Evolutionary conservation across 169 alveolate genomes (phyloP).

Genomic region (Fabrea salina): DNA sequence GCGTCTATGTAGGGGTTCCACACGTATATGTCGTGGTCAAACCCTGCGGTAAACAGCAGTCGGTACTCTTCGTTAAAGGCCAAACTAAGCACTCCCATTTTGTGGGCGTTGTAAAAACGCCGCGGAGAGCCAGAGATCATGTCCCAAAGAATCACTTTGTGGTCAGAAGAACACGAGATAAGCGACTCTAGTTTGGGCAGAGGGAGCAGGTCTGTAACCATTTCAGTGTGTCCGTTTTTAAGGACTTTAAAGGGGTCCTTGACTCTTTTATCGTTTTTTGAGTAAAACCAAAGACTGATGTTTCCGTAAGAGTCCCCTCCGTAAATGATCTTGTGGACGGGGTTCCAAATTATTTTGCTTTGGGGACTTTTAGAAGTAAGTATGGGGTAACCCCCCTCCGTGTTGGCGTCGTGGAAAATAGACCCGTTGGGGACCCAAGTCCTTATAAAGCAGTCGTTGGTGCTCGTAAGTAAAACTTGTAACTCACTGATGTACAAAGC

Average conservation of each 20-base stretch:
- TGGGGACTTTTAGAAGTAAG: constrained; percentile 56
- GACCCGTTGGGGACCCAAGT: constrained; percentile 47
- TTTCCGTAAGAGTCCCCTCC: constrained; percentile 76
- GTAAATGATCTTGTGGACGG: constrained; percentile 57
- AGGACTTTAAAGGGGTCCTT: background rate
- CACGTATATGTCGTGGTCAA: constrained; percentile 81
- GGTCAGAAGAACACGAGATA: constrained; percentile 75
- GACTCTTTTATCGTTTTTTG: constrained; percentile 12
- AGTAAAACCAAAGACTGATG: constrained; percentile 70
- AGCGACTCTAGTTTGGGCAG: constrained; percentile 73
- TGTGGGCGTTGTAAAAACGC: constrained; percentile 73
- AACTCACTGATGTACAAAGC: constrained; percentile 43
- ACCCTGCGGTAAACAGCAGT: constrained; percentile 76
- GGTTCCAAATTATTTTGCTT: constrained; percentile 72
- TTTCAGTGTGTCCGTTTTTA: constrained; percentile 61
- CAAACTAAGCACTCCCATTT: constrained; percentile 62
- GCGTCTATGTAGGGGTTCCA: constrained; percentile 85
- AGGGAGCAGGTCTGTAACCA: constrained; percentile 67
- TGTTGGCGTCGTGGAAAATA: constrained; percentile 38
- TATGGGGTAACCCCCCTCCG: constrained; percentile 60
- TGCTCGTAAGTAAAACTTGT: constrained; percentile 52
- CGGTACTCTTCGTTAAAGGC: constrained; percentile 67
- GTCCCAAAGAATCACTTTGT: constrained; percentile 73
- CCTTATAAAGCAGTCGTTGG: constrained; percentile 57
- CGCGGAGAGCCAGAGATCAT: constrained; percentile 61